Evolutionary conservation across 805 yeast species (phyloP), one percentile per base, ranked within the genome.

Genomic region (Spathaspora sp.): DNA sequence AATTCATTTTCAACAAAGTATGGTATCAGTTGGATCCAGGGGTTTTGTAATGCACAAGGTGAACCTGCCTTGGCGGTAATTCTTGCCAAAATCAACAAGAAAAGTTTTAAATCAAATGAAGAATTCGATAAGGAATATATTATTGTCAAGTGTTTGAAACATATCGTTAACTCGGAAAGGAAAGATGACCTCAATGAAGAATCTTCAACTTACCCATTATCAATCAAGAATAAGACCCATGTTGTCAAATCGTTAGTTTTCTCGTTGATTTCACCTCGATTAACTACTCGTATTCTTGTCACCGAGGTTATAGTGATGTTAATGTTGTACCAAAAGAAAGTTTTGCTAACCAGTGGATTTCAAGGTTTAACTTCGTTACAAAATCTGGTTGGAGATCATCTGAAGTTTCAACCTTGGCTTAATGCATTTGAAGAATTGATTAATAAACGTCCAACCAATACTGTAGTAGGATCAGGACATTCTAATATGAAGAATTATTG

Each of bases 101-200:
- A 73, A 53, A 69, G 74, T 51, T 73, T 73, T 54, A 75, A 75
- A 55, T 69, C 77, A 2, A 73, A 75, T 53, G 78, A 73, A 29
- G 78, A 73, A 51, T 70, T 74, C 39, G 77, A 73, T 48, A 68
- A 60, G 49, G 79, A 75, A 51, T 70, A 56, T 49, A 54, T 60
- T 18, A 73, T 74, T 32, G 70, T 75, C 10, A 67, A 62, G 53
- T 73, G 77, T 49, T 64, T 75, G 48, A 70, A 66, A 52, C 60
- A 64, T 51, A 66, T 73, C 2, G 48, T 73, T 18, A 69, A 68
- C 44, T 55, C 60, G 5, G 70, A 63, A 29, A 55, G 50, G 31
- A 50, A 50, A 12, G 63, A 58, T 17, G 57, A 55, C 16, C 57
- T 55, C 18, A 52, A 55, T 10, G 47, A 44, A 12, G 40, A 18